Conservation (phyloP, 1,284 basidiomycete species). For the Sporisorium graminicola region DNA sequence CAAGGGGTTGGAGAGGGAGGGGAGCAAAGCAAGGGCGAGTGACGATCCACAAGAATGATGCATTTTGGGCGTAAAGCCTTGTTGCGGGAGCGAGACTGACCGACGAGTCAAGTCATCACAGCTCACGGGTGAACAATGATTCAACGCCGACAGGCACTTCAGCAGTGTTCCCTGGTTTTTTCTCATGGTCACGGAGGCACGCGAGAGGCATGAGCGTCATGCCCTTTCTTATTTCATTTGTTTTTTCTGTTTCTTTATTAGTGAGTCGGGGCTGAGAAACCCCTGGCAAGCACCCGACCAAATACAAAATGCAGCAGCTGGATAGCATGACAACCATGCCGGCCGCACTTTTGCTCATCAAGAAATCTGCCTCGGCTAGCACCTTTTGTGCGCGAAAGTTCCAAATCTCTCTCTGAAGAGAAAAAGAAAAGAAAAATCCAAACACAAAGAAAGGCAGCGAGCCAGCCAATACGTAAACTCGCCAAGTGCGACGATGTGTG, state of each 20-base stretch:
- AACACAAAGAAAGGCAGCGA: background rate
- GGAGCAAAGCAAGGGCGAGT: slow-evolving; percentile 10
- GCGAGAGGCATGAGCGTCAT: slow-evolving; percentile 38
- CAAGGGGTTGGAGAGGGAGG: background rate
- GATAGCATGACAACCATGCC: background rate
- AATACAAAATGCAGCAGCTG: background rate
- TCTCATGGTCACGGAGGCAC: slow-evolving; percentile 18
- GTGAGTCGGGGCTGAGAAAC: too few species aligned
- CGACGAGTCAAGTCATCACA: slow-evolving; percentile 10
- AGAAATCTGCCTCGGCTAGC: background rate
- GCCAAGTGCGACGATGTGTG: background rate
- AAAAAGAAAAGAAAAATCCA: background rate
- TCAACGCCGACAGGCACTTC: background rate
- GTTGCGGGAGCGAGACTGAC: background rate
- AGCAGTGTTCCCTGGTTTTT: background rate
- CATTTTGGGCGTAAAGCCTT: background rate
- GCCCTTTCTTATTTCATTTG: background rate
- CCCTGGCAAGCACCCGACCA: background rate
- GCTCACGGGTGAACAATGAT: background rate
- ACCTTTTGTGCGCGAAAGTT: background rate
- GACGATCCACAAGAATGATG: slow-evolving; percentile 16
- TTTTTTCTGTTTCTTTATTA: background rate
- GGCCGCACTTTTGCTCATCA: too few species aligned
- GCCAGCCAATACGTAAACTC: background rate
- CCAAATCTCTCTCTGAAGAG: background rate